These are phyloP conservation scores for Capsicum pubescens DNA, from an alignment of 257 asterid genomes.

Conservation along the genomic window DNA sequence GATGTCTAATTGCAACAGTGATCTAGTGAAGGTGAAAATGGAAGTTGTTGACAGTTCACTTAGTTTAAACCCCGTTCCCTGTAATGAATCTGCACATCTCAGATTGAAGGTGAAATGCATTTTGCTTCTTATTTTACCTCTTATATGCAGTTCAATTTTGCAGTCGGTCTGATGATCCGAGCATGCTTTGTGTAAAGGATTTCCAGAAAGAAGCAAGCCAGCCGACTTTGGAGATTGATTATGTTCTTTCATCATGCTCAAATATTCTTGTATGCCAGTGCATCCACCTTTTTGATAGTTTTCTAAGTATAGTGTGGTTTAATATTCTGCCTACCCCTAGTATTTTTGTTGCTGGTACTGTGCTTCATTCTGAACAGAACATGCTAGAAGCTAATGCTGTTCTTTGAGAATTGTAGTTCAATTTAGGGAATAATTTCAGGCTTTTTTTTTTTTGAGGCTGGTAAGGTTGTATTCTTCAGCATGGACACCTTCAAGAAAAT, in stretches of 20 bases:
- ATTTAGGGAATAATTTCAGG: constrained; percentile 24
- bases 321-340: neutral
- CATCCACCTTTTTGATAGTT: constrained; percentile 32
- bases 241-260: constrained; percentile 53
- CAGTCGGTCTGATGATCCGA: constrained; percentile 26
- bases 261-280: constrained; percentile 60
- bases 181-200: constrained; percentile 48
- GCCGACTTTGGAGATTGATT: constrained; percentile 70
- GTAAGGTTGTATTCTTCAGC: too few relatives aligned
- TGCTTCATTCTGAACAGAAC: neutral
- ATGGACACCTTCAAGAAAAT: too few relatives aligned
- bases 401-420: neutral
- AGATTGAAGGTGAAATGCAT: constrained; percentile 64
- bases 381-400: neutral
- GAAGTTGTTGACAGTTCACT: constrained; percentile 64
- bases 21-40: constrained; percentile 59
- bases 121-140: constrained; percentile 27
- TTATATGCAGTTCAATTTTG: constrained; percentile 33
- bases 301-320: neutral
- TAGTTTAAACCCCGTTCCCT: constrained; percentile 53
- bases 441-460: neutral
- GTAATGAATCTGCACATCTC: constrained; percentile 60
- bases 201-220: constrained; percentile 59
- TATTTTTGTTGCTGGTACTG: neutral
- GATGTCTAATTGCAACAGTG: constrained; percentile 48